A percentile compares a stretch with the other conserved stretches of the same genome.
These are phyloP conservation scores for Mortierella sp. DNA, from an alignment of 371 early-diverging fungal genomes.

Conservation along the genomic window DNA sequence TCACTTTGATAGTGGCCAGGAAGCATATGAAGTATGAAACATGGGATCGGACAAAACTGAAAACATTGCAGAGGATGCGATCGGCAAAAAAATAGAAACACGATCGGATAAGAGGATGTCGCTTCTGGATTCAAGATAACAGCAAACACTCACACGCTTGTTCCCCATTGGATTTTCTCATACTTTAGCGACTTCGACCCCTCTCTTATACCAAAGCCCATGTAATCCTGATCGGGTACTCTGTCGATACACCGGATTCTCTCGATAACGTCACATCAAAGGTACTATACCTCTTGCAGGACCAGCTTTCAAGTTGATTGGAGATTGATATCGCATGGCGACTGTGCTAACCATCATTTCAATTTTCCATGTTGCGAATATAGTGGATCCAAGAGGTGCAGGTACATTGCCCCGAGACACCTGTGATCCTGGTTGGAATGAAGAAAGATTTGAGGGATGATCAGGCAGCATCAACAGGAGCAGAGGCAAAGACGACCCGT, in stretches of 20 bases:
- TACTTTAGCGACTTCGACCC: slow-evolving; percentile 86
- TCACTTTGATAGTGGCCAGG: slow-evolving; percentile 73
- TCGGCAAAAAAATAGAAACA: not conserved
- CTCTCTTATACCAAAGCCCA: slow-evolving; percentile 94
- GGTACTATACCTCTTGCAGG: slow-evolving; percentile 51
- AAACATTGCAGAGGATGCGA: not conserved
- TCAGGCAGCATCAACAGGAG: slow-evolving; percentile 59
- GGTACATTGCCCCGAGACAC: slow-evolving; percentile 77
- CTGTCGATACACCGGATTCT: slow-evolving; percentile 89
- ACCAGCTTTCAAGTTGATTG: not conserved
- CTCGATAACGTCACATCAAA: slow-evolving; percentile 88
- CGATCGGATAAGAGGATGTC: not conserved
- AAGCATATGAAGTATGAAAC: slow-evolving; percentile 80
- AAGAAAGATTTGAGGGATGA: slow-evolving; percentile 83
- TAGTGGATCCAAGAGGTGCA: slow-evolving; percentile 86
- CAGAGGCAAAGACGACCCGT: slow-evolving; percentile 32
- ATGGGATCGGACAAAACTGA: not conserved
- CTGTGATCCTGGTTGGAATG: slow-evolving; percentile 82
- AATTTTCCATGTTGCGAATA: slow-evolving; percentile 8
- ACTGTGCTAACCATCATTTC: not conserved
- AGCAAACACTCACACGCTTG: not conserved
- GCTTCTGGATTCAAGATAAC: not conserved
- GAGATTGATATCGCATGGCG: not conserved
- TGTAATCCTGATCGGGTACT: slow-evolving; percentile 90
- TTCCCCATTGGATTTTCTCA: not conserved